phyloP scores from a whole-genome alignment of 2,329 filamentous ascomycete species.

The Microcyclospora pomicola region DNA sequence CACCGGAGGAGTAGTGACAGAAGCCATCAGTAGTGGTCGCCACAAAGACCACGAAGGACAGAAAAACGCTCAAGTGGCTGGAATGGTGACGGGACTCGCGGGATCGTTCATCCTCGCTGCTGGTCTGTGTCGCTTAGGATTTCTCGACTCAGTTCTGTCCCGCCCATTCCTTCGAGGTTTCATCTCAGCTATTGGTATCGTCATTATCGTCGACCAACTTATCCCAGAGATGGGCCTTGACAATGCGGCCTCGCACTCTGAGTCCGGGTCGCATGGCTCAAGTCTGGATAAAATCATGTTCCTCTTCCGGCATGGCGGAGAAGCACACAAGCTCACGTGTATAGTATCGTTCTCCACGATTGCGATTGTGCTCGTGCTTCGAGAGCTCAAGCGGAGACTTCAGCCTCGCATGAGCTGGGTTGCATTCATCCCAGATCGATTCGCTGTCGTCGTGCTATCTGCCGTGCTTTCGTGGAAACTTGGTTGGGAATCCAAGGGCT shows the following conservation, averaged over 20 bases:
- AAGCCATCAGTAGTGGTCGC: slow-evolving; percentile 55
- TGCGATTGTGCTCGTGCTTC: slow-evolving; percentile 69
- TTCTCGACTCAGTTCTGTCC: slow-evolving; percentile 86
- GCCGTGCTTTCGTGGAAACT: slow-evolving; percentile 65
- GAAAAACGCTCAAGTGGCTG: slow-evolving; percentile 70
- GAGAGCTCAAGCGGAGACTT: slow-evolving; percentile 66
- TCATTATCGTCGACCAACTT: slow-evolving; percentile 89
- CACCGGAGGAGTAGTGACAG: slow-evolving; percentile 72
- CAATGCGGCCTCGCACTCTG: slow-evolving; percentile 45
- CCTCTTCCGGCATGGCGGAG: slow-evolving; percentile 50
- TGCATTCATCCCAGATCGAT: slow-evolving; percentile 83
- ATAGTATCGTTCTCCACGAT: slow-evolving; percentile 69
- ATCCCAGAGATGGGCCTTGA: slow-evolving; percentile 78
- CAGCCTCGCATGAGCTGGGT: slow-evolving; percentile 67
- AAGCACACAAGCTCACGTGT: slow-evolving; percentile 61
- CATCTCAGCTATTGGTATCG: slow-evolving; percentile 91
- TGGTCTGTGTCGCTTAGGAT: slow-evolving; percentile 73
- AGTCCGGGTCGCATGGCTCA: slow-evolving; percentile 65
- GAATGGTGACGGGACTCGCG: slow-evolving; percentile 75
- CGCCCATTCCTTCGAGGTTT: slow-evolving; percentile 87
- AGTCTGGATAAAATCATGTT: slow-evolving; percentile 77
- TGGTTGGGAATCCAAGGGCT: slow-evolving; percentile 64
- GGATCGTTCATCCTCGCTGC: slow-evolving; percentile 80
- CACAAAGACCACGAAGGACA: slow-evolving; percentile 52
- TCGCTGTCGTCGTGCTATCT: slow-evolving; percentile 74